A percentile compares a stretch with the other conserved stretches of the same genome.
These are phyloP conservation scores for Eutrema salsugineum DNA, from an alignment of 441 rosid species.

Conservation along the genomic window DNA sequence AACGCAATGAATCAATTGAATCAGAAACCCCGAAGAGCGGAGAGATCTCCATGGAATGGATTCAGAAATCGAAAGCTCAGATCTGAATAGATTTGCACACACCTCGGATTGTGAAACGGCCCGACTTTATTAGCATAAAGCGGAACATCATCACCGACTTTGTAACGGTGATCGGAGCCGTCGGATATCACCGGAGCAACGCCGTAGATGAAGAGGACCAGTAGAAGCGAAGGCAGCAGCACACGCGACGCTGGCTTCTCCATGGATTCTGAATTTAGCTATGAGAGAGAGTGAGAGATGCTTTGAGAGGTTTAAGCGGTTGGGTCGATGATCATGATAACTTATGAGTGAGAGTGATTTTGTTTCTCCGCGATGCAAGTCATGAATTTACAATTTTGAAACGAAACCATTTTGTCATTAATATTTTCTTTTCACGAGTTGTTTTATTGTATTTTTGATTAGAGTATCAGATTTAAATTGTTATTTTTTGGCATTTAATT, in stretches of 20 bases:
- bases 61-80: not conserved
- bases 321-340: not conserved
- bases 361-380: constrained; percentile 10
- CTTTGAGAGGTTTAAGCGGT: constrained; percentile 20
- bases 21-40: not conserved
- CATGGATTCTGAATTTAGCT: not conserved
- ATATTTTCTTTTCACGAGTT: too few relatives aligned
- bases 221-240: not conserved
- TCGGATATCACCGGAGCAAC: constrained; percentile 39
- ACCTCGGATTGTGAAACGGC: constrained; percentile 81
- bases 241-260: not conserved
- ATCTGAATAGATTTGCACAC: not conserved
- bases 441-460: too few relatives aligned
- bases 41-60: not conserved
- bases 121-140: constrained; percentile 50
- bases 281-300: not conserved
- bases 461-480: too few relatives aligned
- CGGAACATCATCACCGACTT: constrained; percentile 40
- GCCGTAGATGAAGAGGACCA: not conserved
- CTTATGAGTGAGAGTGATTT: not conserved
- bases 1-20: not conserved
- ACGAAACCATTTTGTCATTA: too few relatives aligned
- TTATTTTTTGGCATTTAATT: too few relatives aligned
- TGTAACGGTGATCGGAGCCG: constrained; percentile 57
- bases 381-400: too few relatives aligned